Base-by-base conservation (phyloP, 2,329 filamentous ascomycete species). In the Pseudogymnoascus sp. region DNA sequence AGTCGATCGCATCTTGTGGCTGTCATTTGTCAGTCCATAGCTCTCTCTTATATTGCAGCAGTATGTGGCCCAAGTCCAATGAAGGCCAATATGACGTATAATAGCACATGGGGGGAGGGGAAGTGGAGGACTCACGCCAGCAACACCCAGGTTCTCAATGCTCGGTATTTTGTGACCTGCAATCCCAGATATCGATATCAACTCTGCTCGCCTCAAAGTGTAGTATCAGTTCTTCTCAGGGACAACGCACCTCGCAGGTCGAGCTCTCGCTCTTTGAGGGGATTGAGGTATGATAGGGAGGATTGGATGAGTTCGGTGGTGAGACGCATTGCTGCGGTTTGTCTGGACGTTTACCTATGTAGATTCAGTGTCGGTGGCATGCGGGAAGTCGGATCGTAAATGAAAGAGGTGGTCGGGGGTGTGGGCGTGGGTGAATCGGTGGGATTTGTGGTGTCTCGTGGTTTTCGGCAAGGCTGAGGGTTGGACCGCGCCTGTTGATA, bases 281-380 rank as follows among this genome's bases (percentile, higher is more conserved):
- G 93, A 80, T 97, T 99, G 79, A 97, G 89, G 84, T 97, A 99
- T 77, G 93, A 97, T 70, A 96, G 89, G 75, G 95, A 96, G 78
- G 86, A 88, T 78, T 91, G 86, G 80, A 99, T 96, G 73, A 97
- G 87, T 78, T 97, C 95, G 70, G 91, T 88, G 67, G 93, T 97
- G 80, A 99, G 87, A 83, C 93, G 89, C 95, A 99, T 97, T 59
- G 68, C 80, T 74, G 72, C 66, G 69, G 68, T 66, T 31, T 56
- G 16, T 56, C 50, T 36, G 50, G 50, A 56, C 50, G 50, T 36
- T 56, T 56, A 56, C 50, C 50, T 56, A 56, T 56, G 28, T 56
- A 56, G 5, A 56, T 56, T 61, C 25, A 11, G 46, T 61, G 38
- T 44, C 38, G 34, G n/a, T 37, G 18, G 44, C 34, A 56, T 37